Evolutionary conservation across 2,329 filamentous ascomycete genomes (phyloP), one percentile per base, ranked within the genome.

Genomic region (Colletotrichum higginsianum): DNA sequence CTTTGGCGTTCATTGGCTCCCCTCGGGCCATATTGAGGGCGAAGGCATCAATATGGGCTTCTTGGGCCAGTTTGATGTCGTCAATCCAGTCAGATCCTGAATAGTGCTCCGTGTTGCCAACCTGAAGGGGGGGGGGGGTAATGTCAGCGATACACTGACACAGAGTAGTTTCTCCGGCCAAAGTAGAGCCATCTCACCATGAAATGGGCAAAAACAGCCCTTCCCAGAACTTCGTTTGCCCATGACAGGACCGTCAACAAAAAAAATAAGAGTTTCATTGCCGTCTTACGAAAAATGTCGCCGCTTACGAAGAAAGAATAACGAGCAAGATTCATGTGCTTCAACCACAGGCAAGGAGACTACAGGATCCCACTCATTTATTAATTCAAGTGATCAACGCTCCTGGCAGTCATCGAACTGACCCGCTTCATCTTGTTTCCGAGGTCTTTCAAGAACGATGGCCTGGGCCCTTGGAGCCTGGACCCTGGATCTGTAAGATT

Each of bases 1-100:
- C 35, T 6, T 50, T 50, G 15, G 40, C 46, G 18, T 61, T 52
- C 26, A 50, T 61, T 4, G 21, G 26, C 5, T 50, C 58, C 42
- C 38, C 57, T 8, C 38, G 9, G 12, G 57, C 56, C 21, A 66
- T 58, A 46, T 66, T 66, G 55, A 60, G 42, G 1, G 53, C 63
- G 44, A 60, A 67, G 26, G 47, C 65, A 35, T 67, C 65, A 11
- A 67, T 62, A 26, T 56, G 57, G 9, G 65, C 65, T 50, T 55
- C 49, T 30, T 67, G 42, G 4, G 65, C 65, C 5, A 47, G 26
- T 16, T 30, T n/a, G 26, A 67, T 67, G 23, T 67, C 65, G 40
- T 53, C 46, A 11, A 18, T 18, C 42, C 26, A 67, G 47, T 62
- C 57, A 5, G 47, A 30, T 2, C 30, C 49, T 2, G 47, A 56